A percentile compares a stretch with the other conserved stretches of the same genome.
Conservation (phyloP, 768 basidiomycete genomes). For the Lactarius tabidus region DNA sequence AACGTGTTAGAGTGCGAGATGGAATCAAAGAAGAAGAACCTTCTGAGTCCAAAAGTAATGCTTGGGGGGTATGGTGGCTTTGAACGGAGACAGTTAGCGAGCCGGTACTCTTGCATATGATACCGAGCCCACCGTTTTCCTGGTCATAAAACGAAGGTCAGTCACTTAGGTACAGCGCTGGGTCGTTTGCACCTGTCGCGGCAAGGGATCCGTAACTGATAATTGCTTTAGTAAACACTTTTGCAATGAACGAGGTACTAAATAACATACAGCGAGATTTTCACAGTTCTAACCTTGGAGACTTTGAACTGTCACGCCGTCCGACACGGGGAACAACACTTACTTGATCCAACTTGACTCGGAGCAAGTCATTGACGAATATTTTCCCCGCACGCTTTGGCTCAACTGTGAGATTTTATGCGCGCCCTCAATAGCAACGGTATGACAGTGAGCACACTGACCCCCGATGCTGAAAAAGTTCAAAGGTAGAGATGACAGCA, state of each 20-base stretch:
- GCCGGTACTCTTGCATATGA: constrained; percentile 11
- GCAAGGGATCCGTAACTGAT: constrained; percentile 85
- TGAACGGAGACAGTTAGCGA: not conserved
- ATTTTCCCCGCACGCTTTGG: constrained; percentile 93
- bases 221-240: constrained; percentile 8
- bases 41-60: constrained; percentile 79
- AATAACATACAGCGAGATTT: constrained; percentile 69
- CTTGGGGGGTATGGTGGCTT: constrained; percentile 86
- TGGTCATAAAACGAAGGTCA: constrained; percentile 29
- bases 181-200: constrained; percentile 63
- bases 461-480: constrained; percentile 90
- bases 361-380: constrained; percentile 71
- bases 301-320: not conserved
- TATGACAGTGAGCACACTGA: constrained; percentile 42
- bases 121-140: constrained; percentile 64
- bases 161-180: not conserved
- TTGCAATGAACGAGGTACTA: not conserved
- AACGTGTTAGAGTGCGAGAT: not conserved
- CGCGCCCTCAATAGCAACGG: not conserved
- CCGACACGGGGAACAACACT: constrained; percentile 12
- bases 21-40: constrained; percentile 30
- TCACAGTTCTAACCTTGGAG: constrained; percentile 66
- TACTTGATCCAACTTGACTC: constrained; percentile 69
- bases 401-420: constrained; percentile 38
- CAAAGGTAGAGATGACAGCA: constrained; percentile 91